phyloP scores from a whole-genome alignment of 1,284 basidiomycete genomes.

The Agroathelia rolfsii region DNA sequence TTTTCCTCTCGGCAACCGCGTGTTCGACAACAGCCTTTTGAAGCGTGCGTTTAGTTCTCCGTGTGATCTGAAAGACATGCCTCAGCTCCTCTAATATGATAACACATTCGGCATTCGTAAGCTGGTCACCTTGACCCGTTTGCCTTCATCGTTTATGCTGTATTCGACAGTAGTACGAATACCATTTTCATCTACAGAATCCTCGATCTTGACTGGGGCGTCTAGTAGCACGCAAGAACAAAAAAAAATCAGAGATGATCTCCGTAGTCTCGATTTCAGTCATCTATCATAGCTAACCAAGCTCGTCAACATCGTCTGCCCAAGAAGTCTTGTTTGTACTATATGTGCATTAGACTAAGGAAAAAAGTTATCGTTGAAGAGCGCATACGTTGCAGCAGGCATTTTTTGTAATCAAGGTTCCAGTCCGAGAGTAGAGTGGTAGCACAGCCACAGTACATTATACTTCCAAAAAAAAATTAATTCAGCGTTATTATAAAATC shows the following conservation, averaged over 20 bases:
- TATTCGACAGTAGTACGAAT: slow-evolving; percentile 83
- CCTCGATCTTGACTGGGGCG: slow-evolving; percentile 37
- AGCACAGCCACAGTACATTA: no score
- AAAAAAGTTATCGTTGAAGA: no score
- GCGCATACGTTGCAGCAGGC: no score
- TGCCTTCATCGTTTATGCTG: slow-evolving; percentile 83
- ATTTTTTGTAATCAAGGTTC: no score
- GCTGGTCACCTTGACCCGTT: slow-evolving; percentile 79
- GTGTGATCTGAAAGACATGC: slow-evolving; percentile 76
- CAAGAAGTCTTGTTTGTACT: slow-evolving; percentile 55
- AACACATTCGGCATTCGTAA: no score
- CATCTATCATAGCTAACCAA: slow-evolving; percentile 44
- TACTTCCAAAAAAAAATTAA: no score
- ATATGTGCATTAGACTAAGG: neutral
- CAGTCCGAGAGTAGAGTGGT: no score
- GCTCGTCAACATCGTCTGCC: slow-evolving; percentile 77
- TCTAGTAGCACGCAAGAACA: slow-evolving; percentile 17
- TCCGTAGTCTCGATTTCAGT: slow-evolving; percentile 6
- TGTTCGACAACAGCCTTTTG: slow-evolving; percentile 93
- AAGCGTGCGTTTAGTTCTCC: slow-evolving; percentile 79
- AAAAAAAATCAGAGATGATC: slow-evolving; percentile 5
- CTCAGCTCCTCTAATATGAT: no score
- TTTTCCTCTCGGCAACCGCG: slow-evolving; percentile 86
- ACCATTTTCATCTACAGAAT: slow-evolving; percentile 82
- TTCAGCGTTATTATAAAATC: no score